Base-by-base conservation (phyloP, 1,284 basidiomycete species). In the Entoloma clypeatum region DNA sequence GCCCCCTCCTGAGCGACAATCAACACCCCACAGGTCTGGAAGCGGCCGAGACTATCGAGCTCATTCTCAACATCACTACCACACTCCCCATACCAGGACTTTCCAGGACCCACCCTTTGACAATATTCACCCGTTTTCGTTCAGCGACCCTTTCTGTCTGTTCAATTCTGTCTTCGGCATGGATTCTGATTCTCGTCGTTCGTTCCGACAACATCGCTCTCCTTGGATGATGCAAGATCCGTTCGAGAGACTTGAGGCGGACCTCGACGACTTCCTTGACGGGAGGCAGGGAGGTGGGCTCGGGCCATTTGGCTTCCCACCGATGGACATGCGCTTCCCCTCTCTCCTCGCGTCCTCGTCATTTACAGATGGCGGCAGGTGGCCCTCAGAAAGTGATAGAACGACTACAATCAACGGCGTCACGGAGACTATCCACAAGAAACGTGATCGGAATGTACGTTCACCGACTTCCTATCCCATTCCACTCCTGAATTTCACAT, bases 111-210 rank as follows among this genome's bases (percentile, higher is more conserved):
- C 60, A 6, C 65, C 64, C 50, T 59, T 55, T 45, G 35, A 40
- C 41, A 47, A 49, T 56, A 39, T 47, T 39, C 52, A 52, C 57
- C 58, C 56, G 21, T 63, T 62, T 48, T 56, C 53, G 13, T 87
- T 86, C 63, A 79, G 77, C 1, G 83, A 89, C 55, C 86, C 86
- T 2, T 87, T 86, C 56, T 65, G 69, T 22, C 60, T 87, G 21
- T 88, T 88, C 61, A 71, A 85, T 47, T 69, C 73, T 5, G 74
- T 86, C 39, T 86, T 87, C 44, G 72, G 74, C 18, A 71, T 69
- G 50, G 61, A 21, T 62, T 47, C 27, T 10, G 40, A 42, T 23
- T 36, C 36, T 19, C 29, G 28, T 37, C 53, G 50, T 30, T 49
- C 50, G 14, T 44, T 41, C 28, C 43, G 36, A 17, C 47, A 51